Base-by-base conservation (phyloP, 2,329 filamentous ascomycete species). In the Cercospora zeina region DNA sequence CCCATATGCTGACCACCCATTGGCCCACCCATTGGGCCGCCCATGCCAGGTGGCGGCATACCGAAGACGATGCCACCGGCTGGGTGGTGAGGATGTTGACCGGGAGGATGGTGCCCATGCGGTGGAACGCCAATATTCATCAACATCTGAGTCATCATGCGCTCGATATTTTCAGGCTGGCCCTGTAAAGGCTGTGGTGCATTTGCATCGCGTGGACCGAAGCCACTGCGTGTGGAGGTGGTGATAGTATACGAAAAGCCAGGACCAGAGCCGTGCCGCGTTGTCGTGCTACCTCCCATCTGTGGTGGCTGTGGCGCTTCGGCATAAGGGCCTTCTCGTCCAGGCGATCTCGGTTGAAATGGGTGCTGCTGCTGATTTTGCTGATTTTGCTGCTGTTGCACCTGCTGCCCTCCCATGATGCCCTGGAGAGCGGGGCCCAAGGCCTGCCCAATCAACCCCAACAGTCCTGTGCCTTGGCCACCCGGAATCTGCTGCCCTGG, bases 121-220 rank as follows among this genome's bases (percentile, higher is more conserved):
- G 19, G 51, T 24, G 65, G 65, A 24, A 61, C 69, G 36, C 71
- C 70, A 30, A 74, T 72, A 54, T 73, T 74, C 54, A 63, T 65
- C 39, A 74, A 64, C 70, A 74, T 73, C 53, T 73, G 70, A 19
- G 62, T 55, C 66, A 74, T 69, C 62, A 74, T 70, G 2, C 69
- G 60, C n/a, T 72, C 67, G 27, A 74, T 66, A 24, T 68, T 57
- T 14, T 72, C 67, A 4, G 72, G 71, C 50, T 73, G 72, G 59
- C 74, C 77, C 49, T 73, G 67, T 45, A 69, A 63, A 14, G 79
- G 76, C 65, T 82, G 83, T 39, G 82, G 77, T 30, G 75, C 74
- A 68, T 83, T 78, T 27, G 80, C 77, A 70, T 85, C 78, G 65
- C 82, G 79, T 34, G 84, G 83, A 57, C 73, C 74, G 47, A 84